These are phyloP conservation scores for Cryphonectria carpinicola DNA, from an alignment of 2,329 filamentous ascomycete species.

Conservation along the genomic window DNA sequence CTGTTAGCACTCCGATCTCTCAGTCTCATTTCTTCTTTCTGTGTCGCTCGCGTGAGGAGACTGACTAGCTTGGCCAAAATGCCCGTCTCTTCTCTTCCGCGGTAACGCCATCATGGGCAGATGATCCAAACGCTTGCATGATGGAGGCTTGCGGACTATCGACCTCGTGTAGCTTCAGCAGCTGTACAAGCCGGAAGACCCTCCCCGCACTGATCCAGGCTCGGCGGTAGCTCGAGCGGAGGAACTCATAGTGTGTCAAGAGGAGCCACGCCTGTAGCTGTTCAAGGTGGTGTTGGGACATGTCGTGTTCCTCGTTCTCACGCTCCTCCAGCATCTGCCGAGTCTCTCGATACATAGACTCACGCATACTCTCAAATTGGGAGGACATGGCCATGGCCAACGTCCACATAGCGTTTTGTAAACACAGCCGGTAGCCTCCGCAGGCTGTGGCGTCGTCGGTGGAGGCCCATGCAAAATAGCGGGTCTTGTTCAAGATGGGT, in stretches of 20 bases:
- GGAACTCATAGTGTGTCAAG: constrained; percentile 33
- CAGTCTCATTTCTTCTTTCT: background rate
- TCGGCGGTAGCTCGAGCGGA: constrained; percentile 32
- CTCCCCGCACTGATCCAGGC: constrained; percentile 35
- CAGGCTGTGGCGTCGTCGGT: background rate
- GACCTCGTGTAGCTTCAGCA: constrained; percentile 17
- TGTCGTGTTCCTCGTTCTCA: background rate
- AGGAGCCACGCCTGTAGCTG: constrained; percentile 34
- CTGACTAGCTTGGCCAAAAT: constrained; percentile 14
- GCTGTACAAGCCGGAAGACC: constrained; percentile 33
- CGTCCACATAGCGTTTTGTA: constrained; percentile 44
- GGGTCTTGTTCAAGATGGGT: constrained; percentile 30
- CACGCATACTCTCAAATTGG: constrained; percentile 34
- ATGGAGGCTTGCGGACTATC: background rate
- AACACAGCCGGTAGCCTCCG: constrained; percentile 28
- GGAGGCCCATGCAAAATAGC: constrained; percentile 26
- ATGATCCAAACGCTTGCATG: background rate
- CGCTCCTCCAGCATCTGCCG: constrained; percentile 29
- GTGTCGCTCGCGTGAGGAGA: background rate
- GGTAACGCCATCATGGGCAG: background rate
- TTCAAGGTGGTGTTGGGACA: constrained; percentile 28
- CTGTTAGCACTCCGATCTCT: background rate
- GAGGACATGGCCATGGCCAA: constrained; percentile 39
- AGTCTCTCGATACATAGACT: constrained; percentile 11
- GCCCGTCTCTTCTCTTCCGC: constrained; percentile 21